Percentiles rank a stretch among this genome's conserved stretches.
Conservation (phyloP, 371 early-diverging fungal genomes). For the Zancudomyces culisetae region DNA sequence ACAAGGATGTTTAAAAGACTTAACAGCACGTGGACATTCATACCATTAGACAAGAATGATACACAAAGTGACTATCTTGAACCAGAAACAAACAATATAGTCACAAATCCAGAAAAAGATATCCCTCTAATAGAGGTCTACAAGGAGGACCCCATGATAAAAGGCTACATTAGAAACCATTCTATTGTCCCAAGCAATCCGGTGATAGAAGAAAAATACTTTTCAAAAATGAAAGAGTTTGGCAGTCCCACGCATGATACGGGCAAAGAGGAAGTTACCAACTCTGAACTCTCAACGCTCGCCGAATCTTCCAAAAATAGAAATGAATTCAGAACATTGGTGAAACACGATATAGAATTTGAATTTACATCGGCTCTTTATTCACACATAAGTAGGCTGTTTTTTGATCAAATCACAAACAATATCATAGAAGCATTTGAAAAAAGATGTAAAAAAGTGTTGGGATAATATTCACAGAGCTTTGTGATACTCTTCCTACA, state of each 20-base stretch:
- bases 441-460: slow-evolving; percentile 34
- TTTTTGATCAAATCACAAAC: slow-evolving; percentile 54
- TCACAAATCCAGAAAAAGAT: background rate
- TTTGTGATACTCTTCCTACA: no score
- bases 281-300: background rate
- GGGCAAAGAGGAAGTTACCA: background rate
- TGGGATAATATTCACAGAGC: no score
- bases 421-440: slow-evolving; percentile 57
- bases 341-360: slow-evolving; percentile 56
- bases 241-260: background rate
- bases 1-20: slow-evolving; percentile 46
- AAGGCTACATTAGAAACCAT: background rate
- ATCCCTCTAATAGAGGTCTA: background rate
- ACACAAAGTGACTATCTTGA: no score
- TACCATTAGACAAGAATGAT: slow-evolving; percentile 22
- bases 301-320: background rate
- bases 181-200: background rate
- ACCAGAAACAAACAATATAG: no score
- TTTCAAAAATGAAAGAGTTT: background rate
- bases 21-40: slow-evolving; percentile 44
- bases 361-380: slow-evolving; percentile 59
- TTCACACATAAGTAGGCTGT: slow-evolving; percentile 46
- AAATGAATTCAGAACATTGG: slow-evolving; percentile 12
- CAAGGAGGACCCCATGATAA: background rate
- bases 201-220: background rate